Evolutionary conservation across 176 grass and related monocot genomes (phyloP).

Genomic region (Raddia guianensis): DNA sequence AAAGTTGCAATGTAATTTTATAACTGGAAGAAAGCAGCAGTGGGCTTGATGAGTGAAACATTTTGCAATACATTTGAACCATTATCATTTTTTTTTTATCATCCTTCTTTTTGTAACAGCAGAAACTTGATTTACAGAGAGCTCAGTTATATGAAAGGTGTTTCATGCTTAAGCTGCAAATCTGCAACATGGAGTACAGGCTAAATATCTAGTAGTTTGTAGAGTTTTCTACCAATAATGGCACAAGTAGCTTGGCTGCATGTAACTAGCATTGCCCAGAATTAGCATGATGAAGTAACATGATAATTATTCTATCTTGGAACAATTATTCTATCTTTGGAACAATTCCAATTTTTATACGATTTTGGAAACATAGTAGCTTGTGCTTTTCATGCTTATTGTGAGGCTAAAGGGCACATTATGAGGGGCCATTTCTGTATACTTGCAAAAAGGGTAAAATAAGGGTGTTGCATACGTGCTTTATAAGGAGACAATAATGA

Average conservation of each 20-base stretch:
- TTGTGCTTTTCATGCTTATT: slow-evolving; percentile 3
- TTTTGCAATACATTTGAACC: neutral
- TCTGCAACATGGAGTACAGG: slow-evolving; percentile 2
- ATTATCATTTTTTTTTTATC: neutral
- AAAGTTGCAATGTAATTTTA: neutral
- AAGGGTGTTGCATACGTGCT: neutral
- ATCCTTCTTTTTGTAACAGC: slow-evolving; percentile 6
- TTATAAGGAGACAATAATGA: neutral
- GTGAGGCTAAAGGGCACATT: neutral
- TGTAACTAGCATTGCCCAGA: neutral
- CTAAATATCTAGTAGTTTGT: neutral
- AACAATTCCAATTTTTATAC: neutral
- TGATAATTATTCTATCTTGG: neutral
- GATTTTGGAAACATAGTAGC: slow-evolving; percentile 19
- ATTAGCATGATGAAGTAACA: slow-evolving; percentile 13
- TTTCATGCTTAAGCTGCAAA: slow-evolving; percentile 29
- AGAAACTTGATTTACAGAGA: neutral
- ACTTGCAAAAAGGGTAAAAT: neutral
- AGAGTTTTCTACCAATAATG: slow-evolving; percentile 6
- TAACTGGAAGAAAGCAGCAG: slow-evolving; percentile 19
- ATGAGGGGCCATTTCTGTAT: neutral
- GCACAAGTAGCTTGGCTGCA: slow-evolving; percentile 13
- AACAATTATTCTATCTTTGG: neutral
- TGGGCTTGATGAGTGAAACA: neutral
- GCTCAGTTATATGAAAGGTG: neutral